Base-by-base conservation (phyloP, 2,329 filamentous ascomycete species). In the Thermomyces lanuginosus region DNA sequence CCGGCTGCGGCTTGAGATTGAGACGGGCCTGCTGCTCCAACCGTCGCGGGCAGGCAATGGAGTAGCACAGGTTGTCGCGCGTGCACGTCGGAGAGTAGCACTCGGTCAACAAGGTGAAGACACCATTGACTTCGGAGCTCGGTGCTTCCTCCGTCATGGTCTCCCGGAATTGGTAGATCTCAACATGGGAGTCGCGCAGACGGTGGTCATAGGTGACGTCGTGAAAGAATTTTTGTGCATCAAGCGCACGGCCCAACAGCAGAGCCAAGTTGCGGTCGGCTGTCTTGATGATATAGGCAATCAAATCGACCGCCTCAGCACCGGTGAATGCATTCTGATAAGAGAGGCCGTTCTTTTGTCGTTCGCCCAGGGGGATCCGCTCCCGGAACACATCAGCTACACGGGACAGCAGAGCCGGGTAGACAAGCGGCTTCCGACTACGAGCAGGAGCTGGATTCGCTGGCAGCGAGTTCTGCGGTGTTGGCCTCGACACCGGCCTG, bases 61-160 rank as follows among this genome's bases (percentile, higher is more conserved):
- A 95, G 56, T 98, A 98, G 54, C 89, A 98, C 12, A 98, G 65
- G 41, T 86, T 81, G 51, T 98, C 89, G 36, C 82, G 69, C 3
- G 84, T 98, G 51, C 89, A 98, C 1, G 89, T 98, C 6, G 89
- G 89, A 22, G 86, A 95, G 52, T 98, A 98, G 50, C 89, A 98
- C 54, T 98, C 89, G 0, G 86, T 92, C 27, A 98, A 63, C 22
- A 98, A 64, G 2, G 92, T 92, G 46, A 98, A 98, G 4, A 98
- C 86, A 39, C 89, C 89, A 48, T 98, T 91, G 35, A 98, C 86
- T 32, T 75, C 71, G 22, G 76, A 76, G 41, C 50, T 49, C 4
- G 55, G 49, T 8, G 81, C 73, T 28, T 95, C 86, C 57, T 61
- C 58, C 27, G 84, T 76, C 51, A 95, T 65, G 2, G 76, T 91